Evolutionary conservation across 768 basidiomycete genomes (phyloP).

Genomic region (Suillus brevipes): DNA sequence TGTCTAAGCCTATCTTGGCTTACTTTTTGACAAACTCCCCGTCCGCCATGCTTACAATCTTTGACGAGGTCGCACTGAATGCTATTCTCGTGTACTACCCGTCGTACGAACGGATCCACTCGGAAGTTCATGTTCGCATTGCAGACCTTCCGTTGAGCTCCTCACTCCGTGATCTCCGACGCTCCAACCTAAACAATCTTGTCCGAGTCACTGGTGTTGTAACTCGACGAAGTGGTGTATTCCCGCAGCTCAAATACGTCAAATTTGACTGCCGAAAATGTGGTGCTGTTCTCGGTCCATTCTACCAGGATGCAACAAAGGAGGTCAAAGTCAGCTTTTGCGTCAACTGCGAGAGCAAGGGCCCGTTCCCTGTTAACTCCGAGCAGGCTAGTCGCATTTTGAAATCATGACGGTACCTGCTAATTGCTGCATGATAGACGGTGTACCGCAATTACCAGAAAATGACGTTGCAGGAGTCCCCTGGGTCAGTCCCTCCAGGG

Average conservation of each 20-base stretch:
- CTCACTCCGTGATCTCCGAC: conserved; percentile 91
- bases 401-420: background rate
- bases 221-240: conserved; percentile 92
- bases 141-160: conserved; percentile 88
- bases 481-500: conserved; percentile 96
- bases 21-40: conserved; percentile 98
- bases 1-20: conserved; percentile 92
- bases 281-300: conserved; percentile 90
- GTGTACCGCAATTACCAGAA: conserved; percentile 99
- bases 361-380: conserved; percentile 95
- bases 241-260: conserved; percentile 99
- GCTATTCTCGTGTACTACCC: conserved; percentile 96
- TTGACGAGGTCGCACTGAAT: conserved; percentile 92
- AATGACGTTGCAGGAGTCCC: conserved; percentile 97
- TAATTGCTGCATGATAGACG: conserved; percentile 54
- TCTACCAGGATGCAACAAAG: conserved; percentile 94
- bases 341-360: conserved; percentile 90
- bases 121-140: conserved; percentile 96
- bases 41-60: conserved; percentile 86
- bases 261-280: conserved; percentile 98
- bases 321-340: conserved; percentile 96
- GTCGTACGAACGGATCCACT: conserved; percentile 93
- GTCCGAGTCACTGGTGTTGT: conserved; percentile 96
- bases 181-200: conserved; percentile 90
- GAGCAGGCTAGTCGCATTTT: conserved; percentile 68